Evolutionary conservation across 768 basidiomycete species (phyloP), one percentile per base, ranked within the genome.

Genomic region (Hydnum rufescens): DNA sequence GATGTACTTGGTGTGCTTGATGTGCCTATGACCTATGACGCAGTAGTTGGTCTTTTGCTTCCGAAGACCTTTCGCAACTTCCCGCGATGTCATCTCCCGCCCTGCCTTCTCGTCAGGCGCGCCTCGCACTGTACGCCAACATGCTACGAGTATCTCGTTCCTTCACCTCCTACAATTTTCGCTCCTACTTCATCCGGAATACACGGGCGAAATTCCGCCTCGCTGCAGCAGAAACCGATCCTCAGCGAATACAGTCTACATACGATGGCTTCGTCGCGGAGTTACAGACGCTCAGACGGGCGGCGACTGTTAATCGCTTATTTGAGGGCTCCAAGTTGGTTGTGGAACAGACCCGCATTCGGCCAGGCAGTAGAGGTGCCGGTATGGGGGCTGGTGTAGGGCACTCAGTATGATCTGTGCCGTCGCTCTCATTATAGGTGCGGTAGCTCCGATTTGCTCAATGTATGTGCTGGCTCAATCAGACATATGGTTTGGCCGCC

Each of bases 121-220:
- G 67, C 31, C 58, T 60, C 22, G 32, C 58, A 2, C 66, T 71
- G 4, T 67, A 70, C 59, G 55, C 58, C 28, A 56, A 66, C 16
- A 62, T 65, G 8, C 59, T 65, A 30, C 56, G 62, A 18, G 60
- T 67, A 6, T 64, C 68, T 5, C 57, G 61, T 42, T 62, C 64
- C 31, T 71, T 71, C 60, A 57, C 63, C 16, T 65, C 67, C 3
- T 71, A 71, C 67, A 71, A 71, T 60, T 71, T 69, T 58, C 60
- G 65, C 51, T 56, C 64, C 42, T 70, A 68, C 61, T 69, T 67
- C 56, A 32, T 66, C 32, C 58, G 67, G 2, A 58, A 63, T 0
- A 63, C 66, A 3, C 57, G 63, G 32, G 55, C 61, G 51, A 59
- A 57, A 25, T 70, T 69, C 62, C 48, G 51, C 3, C 44, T 48